A percentile compares a stretch with the other conserved stretches of the same genome.
These are phyloP conservation scores for Termitomyces sp. DNA, from an alignment of 768 basidiomycete genomes.

Conservation along the genomic window DNA sequence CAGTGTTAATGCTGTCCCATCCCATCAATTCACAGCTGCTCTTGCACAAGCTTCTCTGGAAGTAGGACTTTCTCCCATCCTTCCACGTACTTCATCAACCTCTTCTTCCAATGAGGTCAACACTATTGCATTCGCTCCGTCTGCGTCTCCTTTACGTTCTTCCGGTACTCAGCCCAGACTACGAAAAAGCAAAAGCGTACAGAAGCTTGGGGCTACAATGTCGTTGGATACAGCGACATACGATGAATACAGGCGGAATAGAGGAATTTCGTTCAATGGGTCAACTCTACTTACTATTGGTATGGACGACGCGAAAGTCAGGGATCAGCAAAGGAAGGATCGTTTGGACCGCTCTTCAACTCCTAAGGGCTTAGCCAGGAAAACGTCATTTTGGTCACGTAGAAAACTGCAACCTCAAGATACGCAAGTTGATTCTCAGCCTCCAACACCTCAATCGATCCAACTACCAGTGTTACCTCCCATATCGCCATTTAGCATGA, in stretches of 20 bases:
- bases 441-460: constrained; percentile 12
- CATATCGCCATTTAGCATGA: constrained; percentile 21
- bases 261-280: constrained; percentile 57
- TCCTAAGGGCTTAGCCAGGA: constrained; percentile 43
- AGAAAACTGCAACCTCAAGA: constrained; percentile 32
- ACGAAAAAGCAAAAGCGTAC: constrained; percentile 52
- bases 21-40: constrained; percentile 29
- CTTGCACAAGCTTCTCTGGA: constrained; percentile 55
- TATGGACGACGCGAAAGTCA: constrained; percentile 36
- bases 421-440: not conserved
- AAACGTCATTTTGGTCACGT: constrained; percentile 65
- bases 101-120: constrained; percentile 44
- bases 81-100: constrained; percentile 36
- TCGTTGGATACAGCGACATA: constrained; percentile 16
- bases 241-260: constrained; percentile 27
- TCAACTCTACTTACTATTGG: constrained; percentile 32
- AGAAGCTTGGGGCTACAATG: constrained; percentile 28
- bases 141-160: constrained; percentile 14
- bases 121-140: constrained; percentile 37
- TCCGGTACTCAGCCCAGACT: constrained; percentile 18
- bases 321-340: constrained; percentile 34
- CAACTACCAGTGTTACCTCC: constrained; percentile 25
- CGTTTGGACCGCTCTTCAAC: constrained; percentile 12
- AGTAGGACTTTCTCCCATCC: constrained; percentile 51
- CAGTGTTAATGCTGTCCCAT: constrained; percentile 5